A percentile compares a stretch with the other conserved stretches of the same genome.
Conservation (phyloP, 2,329 filamentous ascomycete species). For the Fusarium incarnatum region DNA sequence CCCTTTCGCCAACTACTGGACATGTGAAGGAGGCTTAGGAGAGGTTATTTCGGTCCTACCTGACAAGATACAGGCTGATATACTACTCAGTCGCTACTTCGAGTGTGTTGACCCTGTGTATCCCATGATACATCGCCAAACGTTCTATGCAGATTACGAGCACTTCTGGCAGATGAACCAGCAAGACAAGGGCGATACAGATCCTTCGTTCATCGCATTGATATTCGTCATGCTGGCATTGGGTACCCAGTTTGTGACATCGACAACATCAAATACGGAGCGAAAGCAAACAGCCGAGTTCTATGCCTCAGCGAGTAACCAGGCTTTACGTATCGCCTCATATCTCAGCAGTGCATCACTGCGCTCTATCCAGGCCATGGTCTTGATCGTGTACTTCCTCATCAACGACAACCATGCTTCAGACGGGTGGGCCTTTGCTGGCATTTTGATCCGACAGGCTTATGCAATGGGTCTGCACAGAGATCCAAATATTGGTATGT, state of each 20-base stretch:
- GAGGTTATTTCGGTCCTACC: conserved; percentile 82
- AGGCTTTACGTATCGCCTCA: conserved; percentile 78
- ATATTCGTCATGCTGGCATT: conserved; percentile 83
- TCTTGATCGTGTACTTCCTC: conserved; percentile 82
- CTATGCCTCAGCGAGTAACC: conserved; percentile 83
- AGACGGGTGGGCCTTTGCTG: conserved; percentile 85
- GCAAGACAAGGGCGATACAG: conserved; percentile 68
- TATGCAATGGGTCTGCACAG: conserved; percentile 86
- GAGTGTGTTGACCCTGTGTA: conserved; percentile 83
- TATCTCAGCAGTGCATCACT: conserved; percentile 81
- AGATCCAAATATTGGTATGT: conserved; percentile 76
- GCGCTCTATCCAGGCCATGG: conserved; percentile 81
- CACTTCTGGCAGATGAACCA: conserved; percentile 76
- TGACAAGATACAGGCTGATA: conserved; percentile 79
- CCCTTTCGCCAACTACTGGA: conserved; percentile 88
- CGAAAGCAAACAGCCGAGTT: conserved; percentile 83
- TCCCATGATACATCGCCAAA: conserved; percentile 80
- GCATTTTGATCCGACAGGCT: conserved; percentile 79
- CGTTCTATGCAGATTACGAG: conserved; percentile 82
- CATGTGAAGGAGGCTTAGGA: conserved; percentile 77
- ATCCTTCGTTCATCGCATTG: conserved; percentile 77
- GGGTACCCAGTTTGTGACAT: conserved; percentile 79
- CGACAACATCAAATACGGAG: conserved; percentile 67
- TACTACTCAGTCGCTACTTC: conserved; percentile 72
- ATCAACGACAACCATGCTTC: conserved; percentile 89